Conservation (phyloP, 371 early-diverging fungal species). For the Nosema muscidifuracis region DNA sequence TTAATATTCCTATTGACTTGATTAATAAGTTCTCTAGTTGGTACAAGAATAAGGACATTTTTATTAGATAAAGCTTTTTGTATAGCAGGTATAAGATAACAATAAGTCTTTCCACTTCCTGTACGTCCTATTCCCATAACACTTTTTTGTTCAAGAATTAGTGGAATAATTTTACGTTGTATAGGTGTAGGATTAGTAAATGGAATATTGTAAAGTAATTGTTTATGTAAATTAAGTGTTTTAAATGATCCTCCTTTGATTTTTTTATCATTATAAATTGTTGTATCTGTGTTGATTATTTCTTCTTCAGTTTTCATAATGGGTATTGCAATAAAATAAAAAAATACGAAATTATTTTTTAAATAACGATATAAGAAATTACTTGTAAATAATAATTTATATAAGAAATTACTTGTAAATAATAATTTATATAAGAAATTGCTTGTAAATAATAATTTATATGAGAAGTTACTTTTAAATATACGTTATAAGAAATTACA, state of each 20-base stretch:
- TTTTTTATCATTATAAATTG: too few species aligned
- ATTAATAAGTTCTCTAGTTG: conserved; percentile 58
- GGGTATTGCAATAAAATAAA: too few species aligned
- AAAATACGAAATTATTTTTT: too few species aligned
- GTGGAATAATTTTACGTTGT: conserved; percentile 80
- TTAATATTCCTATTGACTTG: conserved; percentile 48
- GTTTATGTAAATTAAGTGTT: conserved; percentile 52
- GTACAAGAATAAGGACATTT: conserved; percentile 66
- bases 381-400: too few species aligned
- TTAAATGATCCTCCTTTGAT: conserved; percentile 60
- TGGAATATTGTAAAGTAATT: conserved; percentile 61
- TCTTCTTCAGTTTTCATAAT: too few species aligned
- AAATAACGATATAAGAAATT: too few species aligned
- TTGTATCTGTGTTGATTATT: too few species aligned
- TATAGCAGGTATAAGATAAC: conserved; percentile 82
- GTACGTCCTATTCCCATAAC: conserved; percentile 92
- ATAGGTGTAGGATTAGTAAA: conserved; percentile 79
- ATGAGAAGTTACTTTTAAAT: too few species aligned
- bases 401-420: too few species aligned
- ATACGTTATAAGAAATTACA: too few species aligned
- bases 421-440: too few species aligned
- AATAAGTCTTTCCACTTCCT: conserved; percentile 94
- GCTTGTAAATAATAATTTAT: too few species aligned
- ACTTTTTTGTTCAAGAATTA: conserved; percentile 85
- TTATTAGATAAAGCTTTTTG: conserved; percentile 74